Conservation (phyloP, 164 flowering plant species). For the Echeveria elegans region DNA sequence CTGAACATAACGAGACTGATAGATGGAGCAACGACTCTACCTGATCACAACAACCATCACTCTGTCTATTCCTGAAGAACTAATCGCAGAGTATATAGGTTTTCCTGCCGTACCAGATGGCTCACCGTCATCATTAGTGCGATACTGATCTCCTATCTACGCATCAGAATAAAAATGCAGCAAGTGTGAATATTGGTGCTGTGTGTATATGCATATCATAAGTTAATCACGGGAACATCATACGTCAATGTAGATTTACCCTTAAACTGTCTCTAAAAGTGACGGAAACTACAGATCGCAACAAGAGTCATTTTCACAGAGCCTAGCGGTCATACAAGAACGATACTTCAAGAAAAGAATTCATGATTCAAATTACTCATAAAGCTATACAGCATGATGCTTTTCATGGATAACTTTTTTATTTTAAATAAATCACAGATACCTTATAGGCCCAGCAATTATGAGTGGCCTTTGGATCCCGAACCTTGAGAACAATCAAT, state of each 20-base stretch:
- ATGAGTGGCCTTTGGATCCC: constrained; percentile 76
- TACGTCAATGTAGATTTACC: no score
- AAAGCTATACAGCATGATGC: no score
- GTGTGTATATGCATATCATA: background rate
- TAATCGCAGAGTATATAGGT: constrained; percentile 85
- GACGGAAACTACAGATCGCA: no score
- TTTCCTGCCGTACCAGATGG: constrained; percentile 97
- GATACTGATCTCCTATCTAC: constrained; percentile 78
- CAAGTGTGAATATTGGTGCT: background rate
- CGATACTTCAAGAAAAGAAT: no score
- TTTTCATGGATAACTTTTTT: no score
- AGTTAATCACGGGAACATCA: no score
- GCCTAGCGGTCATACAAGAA: no score
- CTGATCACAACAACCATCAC: constrained; percentile 69
- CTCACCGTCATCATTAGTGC: constrained; percentile 90
- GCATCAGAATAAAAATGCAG: background rate
- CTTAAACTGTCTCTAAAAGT: no score
- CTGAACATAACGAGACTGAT: background rate
- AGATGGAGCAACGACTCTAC: background rate
- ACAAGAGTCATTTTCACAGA: no score
- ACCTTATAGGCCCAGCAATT: constrained; percentile 99
- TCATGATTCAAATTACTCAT: no score
- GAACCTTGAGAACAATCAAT: constrained; percentile 33
- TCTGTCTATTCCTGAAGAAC: constrained; percentile 78
- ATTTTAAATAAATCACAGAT: background rate